Conservation (phyloP, 805 yeast genomes). For the Kodamaea kaohsiungensis region DNA sequence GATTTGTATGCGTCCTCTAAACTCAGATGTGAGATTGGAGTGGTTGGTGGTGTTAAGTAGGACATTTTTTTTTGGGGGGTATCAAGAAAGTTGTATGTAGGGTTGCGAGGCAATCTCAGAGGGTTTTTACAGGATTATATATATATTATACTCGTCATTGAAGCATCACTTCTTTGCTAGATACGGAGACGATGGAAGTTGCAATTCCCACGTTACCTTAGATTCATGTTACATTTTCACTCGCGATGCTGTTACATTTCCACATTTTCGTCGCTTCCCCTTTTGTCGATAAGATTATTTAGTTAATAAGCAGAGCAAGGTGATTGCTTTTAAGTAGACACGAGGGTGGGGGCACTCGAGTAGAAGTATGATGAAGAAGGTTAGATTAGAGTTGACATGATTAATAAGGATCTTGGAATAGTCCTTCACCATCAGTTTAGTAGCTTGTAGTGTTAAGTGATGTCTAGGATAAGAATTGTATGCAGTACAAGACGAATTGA, state of each 20-base stretch:
- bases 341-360: no score
- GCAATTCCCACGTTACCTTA: not conserved
- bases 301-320: no score
- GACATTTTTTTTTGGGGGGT: constrained; percentile 5
- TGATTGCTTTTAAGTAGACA: no score
- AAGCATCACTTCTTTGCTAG: not conserved
- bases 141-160: not conserved
- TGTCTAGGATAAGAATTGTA: no score
- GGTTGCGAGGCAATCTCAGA: not conserved
- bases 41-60: constrained; percentile 17
- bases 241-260: not conserved
- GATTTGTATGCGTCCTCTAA: constrained; percentile 16
- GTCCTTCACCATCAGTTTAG: no score
- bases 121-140: not conserved
- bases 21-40: constrained; percentile 10
- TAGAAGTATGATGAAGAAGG: no score
- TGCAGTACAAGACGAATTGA: no score
- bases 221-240: not conserved
- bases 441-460: no score
- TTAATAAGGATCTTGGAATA: no score
- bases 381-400: no score
- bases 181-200: not conserved
- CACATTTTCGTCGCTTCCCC: not conserved
- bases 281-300: not conserved
- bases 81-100: not conserved